Conservation (phyloP, 257 asterid genomes). For the Scutellaria baicalensis region DNA sequence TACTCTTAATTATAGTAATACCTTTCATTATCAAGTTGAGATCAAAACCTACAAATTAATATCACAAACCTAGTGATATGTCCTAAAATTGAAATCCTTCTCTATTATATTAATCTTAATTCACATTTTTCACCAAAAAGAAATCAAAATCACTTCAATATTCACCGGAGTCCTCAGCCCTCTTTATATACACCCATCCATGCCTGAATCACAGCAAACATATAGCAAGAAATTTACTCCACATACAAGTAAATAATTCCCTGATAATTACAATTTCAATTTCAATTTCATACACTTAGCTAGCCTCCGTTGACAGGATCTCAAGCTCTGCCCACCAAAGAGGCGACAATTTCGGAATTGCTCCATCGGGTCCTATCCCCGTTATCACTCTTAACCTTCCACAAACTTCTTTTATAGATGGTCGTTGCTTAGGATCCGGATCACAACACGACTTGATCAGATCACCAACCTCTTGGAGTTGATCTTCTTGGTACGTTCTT, state of each 20-base stretch:
- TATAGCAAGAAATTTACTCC: neutral
- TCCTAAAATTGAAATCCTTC: no score
- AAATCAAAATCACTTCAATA: conserved; percentile 1
- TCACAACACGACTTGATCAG: conserved; percentile 49
- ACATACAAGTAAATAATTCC: neutral
- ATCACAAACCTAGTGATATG: no score
- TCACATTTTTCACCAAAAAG: conserved; percentile 11
- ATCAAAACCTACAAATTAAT: no score
- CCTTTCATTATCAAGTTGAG: no score
- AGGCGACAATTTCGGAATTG: conserved; percentile 74
- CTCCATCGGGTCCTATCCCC: conserved; percentile 68
- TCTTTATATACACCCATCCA: conserved; percentile 10
- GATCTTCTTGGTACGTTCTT: conserved; percentile 40
- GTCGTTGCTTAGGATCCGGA: conserved; percentile 41
- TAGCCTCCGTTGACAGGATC: conserved; percentile 56
- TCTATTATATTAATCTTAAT: neutral
- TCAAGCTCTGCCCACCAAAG: conserved; percentile 99
- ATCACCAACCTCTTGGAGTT: conserved; percentile 48
- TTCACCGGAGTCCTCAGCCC: conserved; percentile 13
- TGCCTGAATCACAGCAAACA: neutral
- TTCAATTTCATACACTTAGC: neutral
- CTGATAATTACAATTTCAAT: conserved; percentile 12
- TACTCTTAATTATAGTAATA: no score
- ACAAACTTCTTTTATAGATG: conserved; percentile 48
- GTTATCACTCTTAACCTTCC: conserved; percentile 62